Evolutionary conservation across 768 basidiomycete species (phyloP), one percentile per base, ranked within the genome.

Genomic region (Megacollybia marginata): DNA sequence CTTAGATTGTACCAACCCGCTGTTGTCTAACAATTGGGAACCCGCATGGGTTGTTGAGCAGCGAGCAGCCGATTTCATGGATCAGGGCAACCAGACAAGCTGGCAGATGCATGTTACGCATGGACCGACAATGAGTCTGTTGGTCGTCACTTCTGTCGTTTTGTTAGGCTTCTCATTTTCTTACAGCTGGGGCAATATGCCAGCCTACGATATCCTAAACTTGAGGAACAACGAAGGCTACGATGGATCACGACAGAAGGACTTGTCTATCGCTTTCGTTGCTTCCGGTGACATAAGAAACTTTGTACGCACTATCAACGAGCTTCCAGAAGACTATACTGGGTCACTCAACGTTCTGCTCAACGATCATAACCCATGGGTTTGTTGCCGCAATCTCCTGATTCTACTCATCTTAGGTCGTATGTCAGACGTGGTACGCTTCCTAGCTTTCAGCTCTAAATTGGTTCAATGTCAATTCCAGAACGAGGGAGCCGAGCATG

Each of bases 201-300:
- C 65, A n/a, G 64, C 66, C 1, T 48, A 60, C 8, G 64, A 59
- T 48, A 16, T 59, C 18, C 56, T 67, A 2, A 66, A 61, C 36
- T 47, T 69, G 2, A 48, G 63, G 3, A 7, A 38, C 19, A 68
- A 66, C 44, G 65, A 68, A 38, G 44, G 49, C 12, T 16, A 42
- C n/a, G 13, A 18, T 43, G 55, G 58, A 0, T 53, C 55, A n/a
- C 2, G 35, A 0, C 49, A 38, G 2, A 57, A 48, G 45, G 59
- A 68, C 50, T 58, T 62, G 28, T 52, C 53, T 5, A 50, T 68
- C 19, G 63, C 50, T 38, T 67, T 52, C 28, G 48, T 65, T 47
- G 76, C 73, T 0, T 78, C 76, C 7, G 76, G 76, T 5, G 76
- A 78, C 56, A 62, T 78, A 44, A 67, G 76, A 33, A 65, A 75